Percentiles rank a stretch among this genome's conserved stretches.
Conservation (phyloP, 371 early-diverging fungal genomes). For the Actinomortierella wolfii region DNA sequence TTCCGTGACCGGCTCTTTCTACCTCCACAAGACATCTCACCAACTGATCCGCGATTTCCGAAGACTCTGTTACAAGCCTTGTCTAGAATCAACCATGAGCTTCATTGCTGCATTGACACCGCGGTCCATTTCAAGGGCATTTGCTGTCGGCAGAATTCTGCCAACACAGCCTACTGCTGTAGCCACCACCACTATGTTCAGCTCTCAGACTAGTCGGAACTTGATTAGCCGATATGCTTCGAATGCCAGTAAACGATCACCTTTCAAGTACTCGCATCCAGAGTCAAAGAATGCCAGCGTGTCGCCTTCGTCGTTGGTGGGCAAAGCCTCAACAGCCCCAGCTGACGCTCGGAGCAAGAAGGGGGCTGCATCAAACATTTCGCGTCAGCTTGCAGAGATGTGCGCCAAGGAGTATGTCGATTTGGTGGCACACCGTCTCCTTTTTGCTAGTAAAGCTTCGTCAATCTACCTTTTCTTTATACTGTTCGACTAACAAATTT, state of each 20-base stretch:
- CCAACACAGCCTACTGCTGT: too few relatives aligned
- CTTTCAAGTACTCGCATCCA: slow-evolving; percentile 34
- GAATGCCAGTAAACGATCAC: not conserved
- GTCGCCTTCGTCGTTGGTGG: slow-evolving; percentile 20
- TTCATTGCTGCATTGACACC: too few relatives aligned
- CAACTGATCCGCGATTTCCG: too few relatives aligned
- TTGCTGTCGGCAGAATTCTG: too few relatives aligned
- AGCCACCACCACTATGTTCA: too few relatives aligned
- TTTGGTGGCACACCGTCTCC: not conserved
- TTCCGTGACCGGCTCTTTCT: too few relatives aligned
- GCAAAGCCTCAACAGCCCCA: slow-evolving; percentile 1
- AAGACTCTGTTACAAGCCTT: too few relatives aligned
- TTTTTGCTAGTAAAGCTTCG: not conserved
- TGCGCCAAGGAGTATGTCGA: slow-evolving; percentile 39
- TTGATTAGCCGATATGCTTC: too few relatives aligned
- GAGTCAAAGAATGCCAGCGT: slow-evolving; percentile 26
- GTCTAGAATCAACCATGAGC: too few relatives aligned
- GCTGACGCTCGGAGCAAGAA: slow-evolving; percentile 2
- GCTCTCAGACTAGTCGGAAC: too few relatives aligned
- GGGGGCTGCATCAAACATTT: slow-evolving; percentile 16
- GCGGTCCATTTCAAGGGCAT: too few relatives aligned
- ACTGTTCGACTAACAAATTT: not conserved
- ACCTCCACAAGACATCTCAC: too few relatives aligned
- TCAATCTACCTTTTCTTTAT: not conserved
- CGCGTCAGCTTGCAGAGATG: slow-evolving; percentile 37